Evolutionary conservation across 306 rosid genomes (phyloP).

Genomic region (Gillenia trifoliata): DNA sequence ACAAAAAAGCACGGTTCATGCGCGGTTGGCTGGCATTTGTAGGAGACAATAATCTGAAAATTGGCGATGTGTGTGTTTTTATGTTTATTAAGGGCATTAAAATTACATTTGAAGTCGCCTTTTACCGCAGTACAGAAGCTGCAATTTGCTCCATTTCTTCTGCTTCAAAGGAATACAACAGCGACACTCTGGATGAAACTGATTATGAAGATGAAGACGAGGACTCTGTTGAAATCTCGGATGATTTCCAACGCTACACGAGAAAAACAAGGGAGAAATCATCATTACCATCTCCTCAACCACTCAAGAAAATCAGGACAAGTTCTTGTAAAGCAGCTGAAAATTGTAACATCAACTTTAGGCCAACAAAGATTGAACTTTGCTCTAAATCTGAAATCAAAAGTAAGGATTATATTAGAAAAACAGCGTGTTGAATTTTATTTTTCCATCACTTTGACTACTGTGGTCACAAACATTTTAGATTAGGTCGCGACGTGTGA

Average conservation of each 20-base stretch:
- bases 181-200: too few relatives aligned
- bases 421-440: too few relatives aligned
- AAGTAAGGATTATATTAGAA: too few relatives aligned
- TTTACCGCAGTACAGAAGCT: not conserved
- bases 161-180: too few relatives aligned
- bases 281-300: not conserved
- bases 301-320: not conserved
- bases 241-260: not conserved
- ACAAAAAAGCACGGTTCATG: not conserved
- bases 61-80: slow-evolving; percentile 14
- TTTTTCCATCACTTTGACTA: too few relatives aligned
- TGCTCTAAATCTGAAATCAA: too few relatives aligned
- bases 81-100: not conserved
- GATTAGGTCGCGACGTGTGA: too few relatives aligned
- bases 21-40: not conserved
- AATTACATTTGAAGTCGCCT: not conserved
- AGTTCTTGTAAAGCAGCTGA: not conserved
- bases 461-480: too few relatives aligned
- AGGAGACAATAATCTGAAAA: slow-evolving; percentile 5
- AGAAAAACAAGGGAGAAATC: slow-evolving; percentile 4
- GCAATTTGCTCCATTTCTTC: not conserved
- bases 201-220: too few relatives aligned
- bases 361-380: too few relatives aligned
- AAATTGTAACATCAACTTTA: too few relatives aligned
- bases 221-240: too few relatives aligned